Evolutionary conservation across 768 basidiomycete species (phyloP).

Genomic region (Kwoniella newhampshirensis): DNA sequence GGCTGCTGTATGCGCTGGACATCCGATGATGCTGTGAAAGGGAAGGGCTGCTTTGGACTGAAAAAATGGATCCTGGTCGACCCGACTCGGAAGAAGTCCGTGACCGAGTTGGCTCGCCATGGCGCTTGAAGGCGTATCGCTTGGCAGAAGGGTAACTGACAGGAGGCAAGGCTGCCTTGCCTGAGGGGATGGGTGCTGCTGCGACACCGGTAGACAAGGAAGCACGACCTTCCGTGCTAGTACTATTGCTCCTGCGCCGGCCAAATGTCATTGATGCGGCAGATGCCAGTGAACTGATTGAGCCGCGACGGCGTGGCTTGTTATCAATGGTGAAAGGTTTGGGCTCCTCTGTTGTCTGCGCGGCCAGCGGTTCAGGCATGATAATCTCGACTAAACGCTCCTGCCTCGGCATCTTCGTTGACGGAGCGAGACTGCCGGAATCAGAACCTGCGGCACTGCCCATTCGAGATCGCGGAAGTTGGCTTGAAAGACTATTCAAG

Average conservation of each 20-base stretch:
- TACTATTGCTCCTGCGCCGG: conserved; percentile 33
- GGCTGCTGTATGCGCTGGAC: conserved; percentile 12
- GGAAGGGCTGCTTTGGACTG: conserved; percentile 37
- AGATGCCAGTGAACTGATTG: conserved; percentile 36
- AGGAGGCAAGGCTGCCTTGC: conserved; percentile 37
- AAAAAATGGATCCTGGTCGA: conserved; percentile 47
- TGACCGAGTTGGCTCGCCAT: conserved; percentile 30
- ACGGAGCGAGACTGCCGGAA: conserved; percentile 20
- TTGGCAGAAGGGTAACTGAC: conserved; percentile 50
- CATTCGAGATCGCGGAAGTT: conserved; percentile 20
- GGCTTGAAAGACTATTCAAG: conserved; percentile 12
- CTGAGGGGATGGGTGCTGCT: conserved; percentile 22
- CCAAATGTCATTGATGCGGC: conserved; percentile 29
- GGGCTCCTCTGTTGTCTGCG: conserved; percentile 12
- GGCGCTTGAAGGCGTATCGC: conserved; percentile 48
- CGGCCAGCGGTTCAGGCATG: conserved; percentile 50
- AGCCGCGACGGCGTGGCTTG: conserved; percentile 29
- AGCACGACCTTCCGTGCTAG: conserved; percentile 7
- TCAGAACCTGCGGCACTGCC: conserved; percentile 35
- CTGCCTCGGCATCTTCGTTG: conserved; percentile 26
- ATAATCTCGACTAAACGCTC: conserved; percentile 51
- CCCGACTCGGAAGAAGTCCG: conserved; percentile 43
- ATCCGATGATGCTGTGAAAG: conserved; percentile 10
- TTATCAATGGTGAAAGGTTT: conserved; percentile 5
- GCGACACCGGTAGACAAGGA: not conserved